phyloP scores from a whole-genome alignment of 2,329 filamentous ascomycete genomes.

The Fusarium algeriense region DNA sequence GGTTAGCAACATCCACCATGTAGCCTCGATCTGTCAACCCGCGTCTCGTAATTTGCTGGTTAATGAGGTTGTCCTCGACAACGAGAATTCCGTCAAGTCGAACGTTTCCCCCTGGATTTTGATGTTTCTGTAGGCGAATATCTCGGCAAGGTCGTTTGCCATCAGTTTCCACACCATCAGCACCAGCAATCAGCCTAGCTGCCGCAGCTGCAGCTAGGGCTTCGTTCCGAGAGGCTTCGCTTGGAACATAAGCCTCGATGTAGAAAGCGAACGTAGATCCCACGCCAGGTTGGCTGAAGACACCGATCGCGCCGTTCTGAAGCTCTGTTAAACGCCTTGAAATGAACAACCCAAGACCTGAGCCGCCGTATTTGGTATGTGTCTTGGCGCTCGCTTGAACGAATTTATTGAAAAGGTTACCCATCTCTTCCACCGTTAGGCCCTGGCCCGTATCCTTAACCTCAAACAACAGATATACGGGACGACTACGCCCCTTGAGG shows the following conservation, averaged over 20 bases:
- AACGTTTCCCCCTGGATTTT: constrained; percentile 46
- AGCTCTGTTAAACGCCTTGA: constrained; percentile 83
- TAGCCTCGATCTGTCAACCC: constrained; percentile 64
- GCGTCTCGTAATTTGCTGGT: constrained; percentile 67
- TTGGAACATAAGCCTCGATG: constrained; percentile 68
- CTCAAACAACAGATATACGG: constrained; percentile 76
- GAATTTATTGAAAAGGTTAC: constrained; percentile 81
- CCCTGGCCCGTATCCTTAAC: constrained; percentile 84
- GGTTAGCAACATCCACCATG: constrained; percentile 66
- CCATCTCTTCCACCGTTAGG: constrained; percentile 77
- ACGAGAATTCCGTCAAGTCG: constrained; percentile 62
- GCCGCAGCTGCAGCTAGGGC: constrained; percentile 55
- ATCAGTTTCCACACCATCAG: constrained; percentile 35
- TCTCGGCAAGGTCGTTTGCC: constrained; percentile 40
- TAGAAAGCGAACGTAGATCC: constrained; percentile 83
- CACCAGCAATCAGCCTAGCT: constrained; percentile 48
- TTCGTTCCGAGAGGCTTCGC: constrained; percentile 55
- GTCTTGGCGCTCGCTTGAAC: constrained; percentile 81
- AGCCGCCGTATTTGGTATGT: constrained; percentile 83
- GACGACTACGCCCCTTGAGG: constrained; percentile 54
- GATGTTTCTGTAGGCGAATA: constrained; percentile 40
- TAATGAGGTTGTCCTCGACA: constrained; percentile 72
- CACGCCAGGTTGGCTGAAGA: constrained; percentile 74
- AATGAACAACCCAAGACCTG: constrained; percentile 83
- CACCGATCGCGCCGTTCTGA: constrained; percentile 83